A percentile compares a stretch with the other conserved stretches of the same genome.
These are phyloP conservation scores for Trypanosoma lewisi DNA, from an alignment of 208 protist species.

Conservation along the genomic window DNA sequence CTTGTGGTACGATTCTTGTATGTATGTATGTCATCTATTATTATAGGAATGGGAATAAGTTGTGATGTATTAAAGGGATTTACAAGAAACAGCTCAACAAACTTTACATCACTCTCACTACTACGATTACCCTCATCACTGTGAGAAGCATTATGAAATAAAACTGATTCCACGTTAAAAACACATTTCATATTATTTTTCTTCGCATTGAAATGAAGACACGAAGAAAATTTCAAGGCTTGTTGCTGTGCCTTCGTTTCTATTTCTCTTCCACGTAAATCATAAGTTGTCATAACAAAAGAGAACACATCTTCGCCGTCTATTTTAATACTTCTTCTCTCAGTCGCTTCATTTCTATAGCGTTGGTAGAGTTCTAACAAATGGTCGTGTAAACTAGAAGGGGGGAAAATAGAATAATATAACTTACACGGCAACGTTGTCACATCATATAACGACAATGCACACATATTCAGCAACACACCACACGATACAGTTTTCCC, in stretches of 20 bases:
- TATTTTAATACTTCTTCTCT: slow-evolving; percentile 1
- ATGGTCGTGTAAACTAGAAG: not conserved
- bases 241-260: too few species aligned
- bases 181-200: slow-evolving; percentile 36
- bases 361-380: too few species aligned
- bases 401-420: slow-evolving; percentile 38
- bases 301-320: slow-evolving; percentile 29
- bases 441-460: slow-evolving; percentile 54
- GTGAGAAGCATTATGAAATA: slow-evolving; percentile 31
- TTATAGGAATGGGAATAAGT: slow-evolving; percentile 62
- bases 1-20: too few species aligned
- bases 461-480: slow-evolving; percentile 74
- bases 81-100: slow-evolving; percentile 75
- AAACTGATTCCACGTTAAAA: slow-evolving; percentile 47
- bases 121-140: slow-evolving; percentile 41
- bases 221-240: too few species aligned
- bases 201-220: too few species aligned
- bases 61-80: slow-evolving; percentile 48
- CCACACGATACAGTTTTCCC: slow-evolving; percentile 60
- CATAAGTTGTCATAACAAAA: slow-evolving; percentile 61
- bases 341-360: too few species aligned
- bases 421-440: slow-evolving; percentile 55
- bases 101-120: slow-evolving; percentile 30
- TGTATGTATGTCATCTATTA: slow-evolving; percentile 52
- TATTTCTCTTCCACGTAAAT: slow-evolving; percentile 59